Percentiles rank a stretch among this genome's conserved stretches.
Evolutionary conservation across 1,284 basidiomycete genomes (phyloP).

Genomic region (Cryptococcus floricola): DNA sequence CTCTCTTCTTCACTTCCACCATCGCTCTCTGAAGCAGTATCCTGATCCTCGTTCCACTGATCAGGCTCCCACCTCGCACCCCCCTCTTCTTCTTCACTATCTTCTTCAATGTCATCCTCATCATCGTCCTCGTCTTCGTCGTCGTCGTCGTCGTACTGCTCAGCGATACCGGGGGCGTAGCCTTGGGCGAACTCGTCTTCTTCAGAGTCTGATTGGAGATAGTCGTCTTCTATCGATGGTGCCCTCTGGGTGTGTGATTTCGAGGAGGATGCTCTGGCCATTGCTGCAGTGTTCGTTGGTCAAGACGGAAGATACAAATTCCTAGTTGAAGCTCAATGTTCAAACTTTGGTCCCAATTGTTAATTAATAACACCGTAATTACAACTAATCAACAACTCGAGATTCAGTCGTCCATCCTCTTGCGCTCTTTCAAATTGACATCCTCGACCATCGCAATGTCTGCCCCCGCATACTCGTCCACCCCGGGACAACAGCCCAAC

Average conservation of each 20-base stretch:
- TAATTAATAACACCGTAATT: neutral
- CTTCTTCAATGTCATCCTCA: conserved; percentile 55
- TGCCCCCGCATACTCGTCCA: neutral
- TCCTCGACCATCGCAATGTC: conserved; percentile 19
- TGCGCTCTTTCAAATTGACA: conserved; percentile 7
- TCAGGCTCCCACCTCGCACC: conserved; percentile 43
- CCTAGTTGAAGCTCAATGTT: too few relatives aligned
- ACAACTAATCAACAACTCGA: neutral
- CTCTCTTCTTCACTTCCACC: conserved; percentile 24
- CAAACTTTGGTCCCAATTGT: neutral
- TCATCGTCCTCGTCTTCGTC: conserved; percentile 29
- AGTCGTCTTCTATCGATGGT: conserved; percentile 24
- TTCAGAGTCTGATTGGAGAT: conserved; percentile 42
- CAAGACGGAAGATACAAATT: too few relatives aligned
- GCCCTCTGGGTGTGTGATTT: neutral
- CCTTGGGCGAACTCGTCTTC: conserved; percentile 46
- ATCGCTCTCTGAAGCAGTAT: conserved; percentile 10
- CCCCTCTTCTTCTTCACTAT: conserved; percentile 30
- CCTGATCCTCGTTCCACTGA: conserved; percentile 36
- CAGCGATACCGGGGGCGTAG: conserved; percentile 18
- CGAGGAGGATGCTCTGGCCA: conserved; percentile 9
- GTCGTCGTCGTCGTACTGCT: neutral
- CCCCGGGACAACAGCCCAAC: neutral
- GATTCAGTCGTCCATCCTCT: neutral
- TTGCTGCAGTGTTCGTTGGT: neutral